phyloP scores from a whole-genome alignment of 495 filamentous ascomycete species.

The Umbilicaria muhlenbergii region DNA sequence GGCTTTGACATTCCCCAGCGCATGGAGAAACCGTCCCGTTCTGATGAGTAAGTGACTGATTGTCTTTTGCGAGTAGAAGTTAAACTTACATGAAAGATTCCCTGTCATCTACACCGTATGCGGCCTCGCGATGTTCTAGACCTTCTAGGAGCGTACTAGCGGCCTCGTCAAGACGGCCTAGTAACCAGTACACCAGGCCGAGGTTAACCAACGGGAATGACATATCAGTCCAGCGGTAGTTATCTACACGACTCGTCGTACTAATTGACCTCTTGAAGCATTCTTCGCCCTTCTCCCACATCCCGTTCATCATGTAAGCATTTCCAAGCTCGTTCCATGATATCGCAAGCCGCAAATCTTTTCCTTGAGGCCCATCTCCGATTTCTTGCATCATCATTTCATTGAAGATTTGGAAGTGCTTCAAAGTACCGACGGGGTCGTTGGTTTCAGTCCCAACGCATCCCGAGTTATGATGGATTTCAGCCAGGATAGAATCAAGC shows the following conservation, averaged over 20 bases:
- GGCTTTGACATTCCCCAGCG: conserved; percentile 14
- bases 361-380: too few species aligned
- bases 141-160: conserved; percentile 4
- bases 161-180: conserved; percentile 9
- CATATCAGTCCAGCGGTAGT: background rate
- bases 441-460: too few species aligned
- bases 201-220: conserved; percentile 14
- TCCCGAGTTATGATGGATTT: too few species aligned
- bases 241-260: background rate
- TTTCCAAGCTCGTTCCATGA: conserved; percentile 2
- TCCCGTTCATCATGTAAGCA: conserved; percentile 1
- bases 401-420: too few species aligned
- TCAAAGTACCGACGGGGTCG: too few species aligned
- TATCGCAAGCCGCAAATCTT: conserved; percentile 5
- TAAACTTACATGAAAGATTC: conserved; percentile 14
- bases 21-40: conserved; percentile 18
- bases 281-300: background rate
- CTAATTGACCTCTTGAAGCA: background rate
- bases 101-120: conserved; percentile 8
- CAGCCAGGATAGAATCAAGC: too few species aligned
- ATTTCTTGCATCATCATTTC: too few species aligned
- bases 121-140: conserved; percentile 7
- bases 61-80: background rate
- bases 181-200: conserved; percentile 13
- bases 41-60: conserved; percentile 5